Evolutionary conservation across 2,329 filamentous ascomycete genomes (phyloP).

Genomic region (Alternaria longipes): DNA sequence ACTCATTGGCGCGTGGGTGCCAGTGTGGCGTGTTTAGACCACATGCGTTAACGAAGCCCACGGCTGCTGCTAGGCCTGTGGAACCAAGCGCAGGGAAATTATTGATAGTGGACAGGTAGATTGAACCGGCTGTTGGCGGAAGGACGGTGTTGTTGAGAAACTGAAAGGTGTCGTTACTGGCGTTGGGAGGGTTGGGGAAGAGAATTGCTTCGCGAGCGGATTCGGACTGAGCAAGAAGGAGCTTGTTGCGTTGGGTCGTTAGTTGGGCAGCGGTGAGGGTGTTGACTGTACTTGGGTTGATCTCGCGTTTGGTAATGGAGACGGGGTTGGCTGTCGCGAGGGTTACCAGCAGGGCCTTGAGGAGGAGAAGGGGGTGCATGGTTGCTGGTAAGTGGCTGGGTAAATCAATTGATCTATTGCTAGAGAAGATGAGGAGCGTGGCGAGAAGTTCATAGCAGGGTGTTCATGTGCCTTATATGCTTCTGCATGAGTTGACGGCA

Average conservation of each 20-base stretch:
- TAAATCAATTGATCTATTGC: not conserved
- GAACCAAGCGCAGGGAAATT: constrained; percentile 66
- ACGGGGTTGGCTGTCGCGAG: constrained; percentile 21
- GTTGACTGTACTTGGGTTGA: constrained; percentile 30
- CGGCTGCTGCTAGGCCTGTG: constrained; percentile 61
- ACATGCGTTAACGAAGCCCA: constrained; percentile 62
- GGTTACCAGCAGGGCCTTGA: constrained; percentile 19
- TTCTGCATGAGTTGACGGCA: not conserved
- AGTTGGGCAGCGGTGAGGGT: constrained; percentile 24
- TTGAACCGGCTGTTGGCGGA: constrained; percentile 55
- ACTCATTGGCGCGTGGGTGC: constrained; percentile 54
- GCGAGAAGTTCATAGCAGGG: not conserved
- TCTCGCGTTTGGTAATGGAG: constrained; percentile 12
- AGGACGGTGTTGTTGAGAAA: constrained; percentile 49
- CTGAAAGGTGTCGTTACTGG: constrained; percentile 32
- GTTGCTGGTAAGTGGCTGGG: not conserved
- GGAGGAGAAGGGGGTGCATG: constrained; percentile 18
- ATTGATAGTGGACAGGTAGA: constrained; percentile 64
- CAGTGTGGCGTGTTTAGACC: constrained; percentile 59
- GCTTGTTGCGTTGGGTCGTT: constrained; percentile 23
- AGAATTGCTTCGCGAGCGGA: constrained; percentile 28
- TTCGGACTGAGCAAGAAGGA: constrained; percentile 28
- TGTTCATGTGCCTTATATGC: not conserved
- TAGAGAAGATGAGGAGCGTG: not conserved
- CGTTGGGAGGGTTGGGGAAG: constrained; percentile 29